Base-by-base conservation (phyloP, 768 basidiomycete species). In the Antrodiella citrinella region DNA sequence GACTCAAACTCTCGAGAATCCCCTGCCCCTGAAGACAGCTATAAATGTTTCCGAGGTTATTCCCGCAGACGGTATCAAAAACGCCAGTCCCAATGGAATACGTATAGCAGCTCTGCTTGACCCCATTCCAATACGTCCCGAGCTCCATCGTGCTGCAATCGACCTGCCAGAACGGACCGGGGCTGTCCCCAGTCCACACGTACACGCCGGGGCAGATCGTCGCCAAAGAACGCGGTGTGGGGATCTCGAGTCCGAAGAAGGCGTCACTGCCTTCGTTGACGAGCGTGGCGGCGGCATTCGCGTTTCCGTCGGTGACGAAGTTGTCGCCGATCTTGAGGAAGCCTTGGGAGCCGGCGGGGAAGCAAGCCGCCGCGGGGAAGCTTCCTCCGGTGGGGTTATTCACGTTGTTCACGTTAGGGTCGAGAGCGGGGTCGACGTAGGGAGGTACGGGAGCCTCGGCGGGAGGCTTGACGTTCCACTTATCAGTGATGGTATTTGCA, bases 81-180 rank as follows among this genome's bases (percentile, higher is more conserved):
- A n/a, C n/a, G n/a, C n/a, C n/a, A n/a, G n/a, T n/a, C n/a, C n/a
- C n/a, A n/a, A n/a, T n/a, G n/a, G n/a, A n/a, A n/a, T n/a, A n/a
- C n/a, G n/a, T n/a, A n/a, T n/a, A n/a, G n/a, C n/a, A n/a, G n/a
- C n/a, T n/a, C n/a, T 46, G 50, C 45, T 47, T 51, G 45, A 19
- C 18, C n/a, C 50, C 50, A 26, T 41, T 46, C 50, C 50, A 51
- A 41, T 51, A 51, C 39, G 25, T 41, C 23, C 45, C 50, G 21
- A 51, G 44, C 45, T 51, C 50, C 38, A 41, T 46, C 23, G 50
- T 40, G 19, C 24, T 11, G 45, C 50, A 51, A 26, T 51, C 39
- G 24, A 47, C 50, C 45, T 51, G 50, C 39, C 41, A 51, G 45
- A 46, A 19, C 45, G 50, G 38, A 38, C 12, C 21, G 15, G 47